These are phyloP conservation scores for Spathaspora girioi DNA, from an alignment of 805 yeast genomes.

Conservation along the genomic window DNA sequence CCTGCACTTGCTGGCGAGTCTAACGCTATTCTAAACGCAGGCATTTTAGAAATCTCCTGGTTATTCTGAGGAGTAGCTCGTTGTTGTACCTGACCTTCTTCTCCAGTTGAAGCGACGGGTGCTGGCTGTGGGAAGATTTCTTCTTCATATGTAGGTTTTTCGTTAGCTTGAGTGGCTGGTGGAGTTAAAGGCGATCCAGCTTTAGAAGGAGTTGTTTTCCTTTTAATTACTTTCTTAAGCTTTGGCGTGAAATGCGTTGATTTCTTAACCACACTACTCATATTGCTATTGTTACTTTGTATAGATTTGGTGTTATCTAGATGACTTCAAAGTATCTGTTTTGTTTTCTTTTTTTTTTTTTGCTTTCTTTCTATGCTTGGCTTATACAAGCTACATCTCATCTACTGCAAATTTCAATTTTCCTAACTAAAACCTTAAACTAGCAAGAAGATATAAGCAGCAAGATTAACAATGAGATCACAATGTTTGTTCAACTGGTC, in stretches of 20 bases:
- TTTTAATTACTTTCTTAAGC: conserved; percentile 23
- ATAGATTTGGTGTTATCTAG: not conserved
- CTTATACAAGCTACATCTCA: not conserved
- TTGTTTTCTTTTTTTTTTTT: not conserved
- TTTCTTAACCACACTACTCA: conserved; percentile 47
- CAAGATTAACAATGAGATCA: not conserved
- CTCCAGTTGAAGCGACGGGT: not conserved
- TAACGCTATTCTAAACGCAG: conserved; percentile 1
- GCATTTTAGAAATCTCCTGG: not conserved
- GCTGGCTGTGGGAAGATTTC: not conserved
- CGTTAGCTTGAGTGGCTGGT: conserved; percentile 12
- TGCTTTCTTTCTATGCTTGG: not conserved
- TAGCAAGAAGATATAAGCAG: not conserved
- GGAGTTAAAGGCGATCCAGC: conserved; percentile 12
- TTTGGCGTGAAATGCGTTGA: conserved; percentile 69
- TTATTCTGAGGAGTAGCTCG: not conserved
- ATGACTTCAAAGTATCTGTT: not conserved
- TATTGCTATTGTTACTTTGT: conserved; percentile 9
- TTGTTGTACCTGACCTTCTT: not conserved
- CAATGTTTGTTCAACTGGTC: conserved; percentile 1
- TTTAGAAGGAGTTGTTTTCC: conserved; percentile 8
- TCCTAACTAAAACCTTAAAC: too few relatives aligned
- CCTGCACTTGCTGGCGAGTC: not conserved
- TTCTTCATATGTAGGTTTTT: not conserved
- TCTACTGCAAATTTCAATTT: not conserved